A percentile compares a stretch with the other conserved stretches of the same genome.
phyloP scores from a whole-genome alignment of 2,329 filamentous ascomycete genomes.

The Epichloe gansuensis region DNA sequence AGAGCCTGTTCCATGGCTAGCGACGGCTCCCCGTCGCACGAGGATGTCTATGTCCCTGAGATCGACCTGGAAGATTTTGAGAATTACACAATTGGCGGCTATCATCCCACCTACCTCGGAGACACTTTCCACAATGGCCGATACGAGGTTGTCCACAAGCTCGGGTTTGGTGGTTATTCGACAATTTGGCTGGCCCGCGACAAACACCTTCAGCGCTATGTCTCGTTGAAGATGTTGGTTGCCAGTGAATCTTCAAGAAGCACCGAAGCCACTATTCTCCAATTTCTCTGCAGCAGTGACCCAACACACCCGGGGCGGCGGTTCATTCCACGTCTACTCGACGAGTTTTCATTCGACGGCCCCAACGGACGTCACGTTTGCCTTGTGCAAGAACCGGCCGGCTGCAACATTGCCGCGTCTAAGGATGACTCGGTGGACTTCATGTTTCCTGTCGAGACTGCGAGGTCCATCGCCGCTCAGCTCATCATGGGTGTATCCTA shows the following conservation, averaged over 20 bases:
- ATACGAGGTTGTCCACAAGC: conserved; percentile 24
- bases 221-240: not conserved
- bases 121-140: conserved; percentile 17
- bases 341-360: conserved; percentile 10
- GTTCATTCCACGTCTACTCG: conserved; percentile 10
- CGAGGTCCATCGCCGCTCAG: conserved; percentile 10
- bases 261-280: not conserved
- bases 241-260: conserved; percentile 1
- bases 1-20: no score
- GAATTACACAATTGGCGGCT: no score
- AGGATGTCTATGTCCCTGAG: no score
- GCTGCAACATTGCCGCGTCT: conserved; percentile 10
- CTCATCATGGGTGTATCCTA: conserved; percentile 15
- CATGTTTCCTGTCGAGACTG: conserved; percentile 3
- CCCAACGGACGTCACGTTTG: conserved; percentile 14
- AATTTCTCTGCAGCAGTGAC: not conserved
- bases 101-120: no score
- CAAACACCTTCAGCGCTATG: not conserved
- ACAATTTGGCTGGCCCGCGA: conserved; percentile 22
- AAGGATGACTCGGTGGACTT: conserved; percentile 5
- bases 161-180: conserved; percentile 25
- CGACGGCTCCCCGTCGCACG: no score
- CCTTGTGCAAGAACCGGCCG: conserved; percentile 11
- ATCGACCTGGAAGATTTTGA: no score
- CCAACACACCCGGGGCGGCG: not conserved